Base-by-base conservation (phyloP, 129 eudicot species). In the sunflower (Helianthus annuus) region DNA sequence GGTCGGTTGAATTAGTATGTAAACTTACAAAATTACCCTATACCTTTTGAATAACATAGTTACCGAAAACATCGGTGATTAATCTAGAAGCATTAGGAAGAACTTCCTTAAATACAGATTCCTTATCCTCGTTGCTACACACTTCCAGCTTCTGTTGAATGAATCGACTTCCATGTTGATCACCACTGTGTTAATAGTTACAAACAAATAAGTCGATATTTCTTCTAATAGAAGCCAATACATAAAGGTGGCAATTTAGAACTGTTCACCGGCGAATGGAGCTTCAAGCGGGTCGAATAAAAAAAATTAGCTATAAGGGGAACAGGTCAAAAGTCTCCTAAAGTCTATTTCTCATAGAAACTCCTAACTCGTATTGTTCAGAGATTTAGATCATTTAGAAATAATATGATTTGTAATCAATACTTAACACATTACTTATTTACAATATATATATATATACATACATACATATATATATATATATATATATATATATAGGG, bases 131-230 rank as follows among this genome's bases (percentile, higher is more conserved):
- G 29, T 17, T 40, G 60, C 87, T 76, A 75, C 92, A 85, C 4
- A 44, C 80, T 81, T 88, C 95, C 77, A 91, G 58, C 82, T 88
- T 88, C 83, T 88, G 97, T 66, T 88, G 97, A 74, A 88, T 91
- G 79, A 91, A 91, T 73, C 97, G 80, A 77, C 97, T 91, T 76
- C 97, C 97, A 75, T 88, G 89, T 69, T 91, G 97, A 84, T 91
- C 97, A 27, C 76, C 87, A 70, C 97, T 91, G 93, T 14, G 56
- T 69, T 78, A 44, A 65, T 55, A 68, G 75, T 76, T 78, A 52
- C 40, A 73, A 58, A 48, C 9, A 73, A 58, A 40, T 12, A 15
- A 62, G 55, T 49, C 16, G 3, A 48, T 39, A 59, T 57, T 63
- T 34, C 16, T 73, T n/a, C 24, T 54, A 48, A 42, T 3, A 48